Conservation (phyloP, 208 protist genomes). For the Acanthamoeba lenticulata region DNA sequence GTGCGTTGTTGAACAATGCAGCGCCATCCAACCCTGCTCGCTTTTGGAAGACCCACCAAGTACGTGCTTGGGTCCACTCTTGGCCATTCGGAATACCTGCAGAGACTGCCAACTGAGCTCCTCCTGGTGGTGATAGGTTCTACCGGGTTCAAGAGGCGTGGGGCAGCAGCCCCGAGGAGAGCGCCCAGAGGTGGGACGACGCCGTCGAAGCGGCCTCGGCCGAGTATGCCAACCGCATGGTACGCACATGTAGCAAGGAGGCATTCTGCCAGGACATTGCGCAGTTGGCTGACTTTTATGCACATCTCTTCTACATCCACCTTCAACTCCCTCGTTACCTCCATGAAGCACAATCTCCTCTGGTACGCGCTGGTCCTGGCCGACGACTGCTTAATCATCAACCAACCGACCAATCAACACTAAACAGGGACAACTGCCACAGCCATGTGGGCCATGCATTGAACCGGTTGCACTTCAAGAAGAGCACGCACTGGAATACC, state of each 20-base stretch:
- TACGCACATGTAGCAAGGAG: not conserved
- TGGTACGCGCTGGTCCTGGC: not conserved
- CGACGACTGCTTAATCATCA: not conserved
- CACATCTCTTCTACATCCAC: not conserved
- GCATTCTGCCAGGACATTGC: not conserved
- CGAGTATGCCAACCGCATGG: not conserved
- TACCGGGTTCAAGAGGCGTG: not conserved
- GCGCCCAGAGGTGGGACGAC: not conserved
- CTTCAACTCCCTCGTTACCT: not conserved
- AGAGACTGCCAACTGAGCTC: not conserved
- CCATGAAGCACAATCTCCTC: not conserved
- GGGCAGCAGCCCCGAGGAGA: not conserved
- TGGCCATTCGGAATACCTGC: not conserved
- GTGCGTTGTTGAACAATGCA: not conserved
- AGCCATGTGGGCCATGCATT: slow-evolving; percentile 1
- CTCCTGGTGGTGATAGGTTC: not conserved
- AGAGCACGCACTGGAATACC: not conserved
- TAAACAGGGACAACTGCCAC: slow-evolving; percentile 1
- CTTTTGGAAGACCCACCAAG: slow-evolving; percentile 1
- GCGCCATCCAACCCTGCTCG: not conserved
- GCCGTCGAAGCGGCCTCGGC: not conserved
- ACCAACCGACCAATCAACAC: not conserved
- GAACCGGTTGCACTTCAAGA: not conserved
- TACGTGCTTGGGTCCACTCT: not conserved
- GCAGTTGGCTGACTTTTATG: not conserved